phyloP scores from a whole-genome alignment of 192 early-diverging fungal species.

The Coemansia sp. region DNA sequence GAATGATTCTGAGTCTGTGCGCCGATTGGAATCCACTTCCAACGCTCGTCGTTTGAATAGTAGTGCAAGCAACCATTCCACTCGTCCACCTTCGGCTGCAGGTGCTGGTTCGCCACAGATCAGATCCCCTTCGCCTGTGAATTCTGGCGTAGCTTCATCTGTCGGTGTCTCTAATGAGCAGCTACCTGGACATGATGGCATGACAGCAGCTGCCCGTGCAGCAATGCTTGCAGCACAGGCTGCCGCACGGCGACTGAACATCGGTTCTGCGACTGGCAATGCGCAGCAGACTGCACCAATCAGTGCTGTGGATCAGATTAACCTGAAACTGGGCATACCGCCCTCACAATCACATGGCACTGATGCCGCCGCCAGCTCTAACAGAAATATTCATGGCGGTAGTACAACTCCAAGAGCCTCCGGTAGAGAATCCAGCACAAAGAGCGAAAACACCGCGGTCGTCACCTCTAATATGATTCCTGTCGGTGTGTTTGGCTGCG shows the following conservation, averaged over 20 bases:
- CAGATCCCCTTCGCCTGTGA: neutral
- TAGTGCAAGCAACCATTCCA: constrained; percentile 32
- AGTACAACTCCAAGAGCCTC: neutral
- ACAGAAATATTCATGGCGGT: neutral
- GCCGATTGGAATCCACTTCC: constrained; percentile 60
- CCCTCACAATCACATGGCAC: neutral
- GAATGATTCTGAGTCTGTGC: constrained; percentile 51
- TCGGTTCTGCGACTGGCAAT: neutral
- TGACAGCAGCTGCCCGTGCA: constrained; percentile 37
- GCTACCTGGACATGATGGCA: constrained; percentile 13
- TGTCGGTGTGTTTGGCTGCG: constrained; percentile 48
- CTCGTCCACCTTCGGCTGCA: constrained; percentile 11
- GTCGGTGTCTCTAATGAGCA: constrained; percentile 14
- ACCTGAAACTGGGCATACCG: constrained; percentile 40
- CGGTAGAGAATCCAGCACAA: neutral
- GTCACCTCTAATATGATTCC: constrained; percentile 14
- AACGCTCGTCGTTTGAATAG: constrained; percentile 44
- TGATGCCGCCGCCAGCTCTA: neutral
- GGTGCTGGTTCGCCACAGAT: no score
- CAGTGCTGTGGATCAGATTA: constrained; percentile 51
- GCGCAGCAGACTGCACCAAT: constrained; percentile 8
- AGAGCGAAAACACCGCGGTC: constrained; percentile 2
- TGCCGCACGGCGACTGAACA: constrained; percentile 42
- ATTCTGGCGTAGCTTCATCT: constrained; percentile 6
- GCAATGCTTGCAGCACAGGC: constrained; percentile 46